phyloP scores from a whole-genome alignment of 148 eudicot genomes.

The Rhododendron mucronatum region DNA sequence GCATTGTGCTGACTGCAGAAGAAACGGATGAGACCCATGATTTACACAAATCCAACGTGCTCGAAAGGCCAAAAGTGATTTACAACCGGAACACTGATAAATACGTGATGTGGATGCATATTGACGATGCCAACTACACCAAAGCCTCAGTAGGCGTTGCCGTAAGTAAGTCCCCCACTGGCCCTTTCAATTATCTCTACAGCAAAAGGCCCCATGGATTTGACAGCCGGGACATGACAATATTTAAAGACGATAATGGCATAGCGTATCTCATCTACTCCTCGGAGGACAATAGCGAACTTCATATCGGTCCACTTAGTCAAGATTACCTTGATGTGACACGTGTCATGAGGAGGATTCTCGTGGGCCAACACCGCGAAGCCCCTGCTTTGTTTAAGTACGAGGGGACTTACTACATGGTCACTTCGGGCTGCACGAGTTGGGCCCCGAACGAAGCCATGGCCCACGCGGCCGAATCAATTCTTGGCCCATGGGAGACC shows the following conservation, averaged over 20 bases:
- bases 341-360: conserved; percentile 50
- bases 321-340: conserved; percentile 70
- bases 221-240: conserved; percentile 90
- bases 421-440: conserved; percentile 91
- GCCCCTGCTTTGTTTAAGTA: conserved; percentile 94
- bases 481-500: conserved; percentile 89
- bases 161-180: conserved; percentile 57
- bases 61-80: conserved; percentile 91
- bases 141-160: conserved; percentile 89
- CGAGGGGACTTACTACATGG: conserved; percentile 84
- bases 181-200: conserved; percentile 79
- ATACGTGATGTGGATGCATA: conserved; percentile 99
- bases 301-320: conserved; percentile 81
- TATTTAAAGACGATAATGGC: conserved; percentile 89
- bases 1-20: conserved; percentile 80
- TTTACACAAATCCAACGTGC: conserved; percentile 85
- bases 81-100: conserved; percentile 65
- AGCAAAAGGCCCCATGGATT: conserved; percentile 82
- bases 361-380: conserved; percentile 74
- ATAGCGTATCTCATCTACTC: conserved; percentile 84
- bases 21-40: conserved; percentile 77
- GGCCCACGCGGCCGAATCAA: conserved; percentile 76
- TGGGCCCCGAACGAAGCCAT: conserved; percentile 96
- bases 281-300: conserved; percentile 85
- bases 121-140: conserved; percentile 84